Evolutionary conservation across 83 land plant genomes (phyloP).

Genomic region (Picea abies): DNA sequence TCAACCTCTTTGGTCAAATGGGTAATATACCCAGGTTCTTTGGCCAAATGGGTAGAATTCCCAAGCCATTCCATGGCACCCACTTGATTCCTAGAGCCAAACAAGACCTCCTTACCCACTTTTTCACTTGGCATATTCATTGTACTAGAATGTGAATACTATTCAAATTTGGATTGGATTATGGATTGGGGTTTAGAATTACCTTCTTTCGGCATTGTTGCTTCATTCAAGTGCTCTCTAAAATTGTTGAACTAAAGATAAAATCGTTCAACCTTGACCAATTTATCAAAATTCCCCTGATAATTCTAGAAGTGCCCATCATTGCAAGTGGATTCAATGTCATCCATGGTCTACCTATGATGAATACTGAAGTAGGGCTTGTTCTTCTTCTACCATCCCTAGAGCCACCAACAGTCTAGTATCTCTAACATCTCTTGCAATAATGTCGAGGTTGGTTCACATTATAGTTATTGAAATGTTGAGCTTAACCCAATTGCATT

Average conservation of each 20-base stretch:
- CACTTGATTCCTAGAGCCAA: background rate
- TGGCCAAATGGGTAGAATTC: background rate
- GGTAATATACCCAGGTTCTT: background rate
- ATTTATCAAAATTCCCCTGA: background rate
- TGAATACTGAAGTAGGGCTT: conserved; percentile 17
- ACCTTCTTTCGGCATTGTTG: background rate
- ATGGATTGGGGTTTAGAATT: background rate
- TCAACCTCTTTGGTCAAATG: background rate
- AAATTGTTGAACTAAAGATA: background rate
- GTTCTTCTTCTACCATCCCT: conserved; percentile 36
- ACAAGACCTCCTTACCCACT: background rate
- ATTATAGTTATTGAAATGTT: conserved; percentile 38
- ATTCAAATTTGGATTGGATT: background rate
- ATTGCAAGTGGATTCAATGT: background rate
- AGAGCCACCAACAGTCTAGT: conserved; percentile 42
- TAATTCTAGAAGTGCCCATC: background rate
- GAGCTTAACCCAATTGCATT: too few relatives aligned
- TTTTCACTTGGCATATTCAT: conserved; percentile 1
- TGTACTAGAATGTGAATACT: background rate
- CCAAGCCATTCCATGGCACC: background rate
- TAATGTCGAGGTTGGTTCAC: conserved; percentile 40
- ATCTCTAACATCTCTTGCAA: conserved; percentile 34
- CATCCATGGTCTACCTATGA: background rate
- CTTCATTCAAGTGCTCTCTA: background rate
- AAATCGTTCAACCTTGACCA: background rate